Evolutionary conservation across 805 yeast species (phyloP), one percentile per base, ranked within the genome.

Genomic region (Saccharomyces kudriavzevii): DNA sequence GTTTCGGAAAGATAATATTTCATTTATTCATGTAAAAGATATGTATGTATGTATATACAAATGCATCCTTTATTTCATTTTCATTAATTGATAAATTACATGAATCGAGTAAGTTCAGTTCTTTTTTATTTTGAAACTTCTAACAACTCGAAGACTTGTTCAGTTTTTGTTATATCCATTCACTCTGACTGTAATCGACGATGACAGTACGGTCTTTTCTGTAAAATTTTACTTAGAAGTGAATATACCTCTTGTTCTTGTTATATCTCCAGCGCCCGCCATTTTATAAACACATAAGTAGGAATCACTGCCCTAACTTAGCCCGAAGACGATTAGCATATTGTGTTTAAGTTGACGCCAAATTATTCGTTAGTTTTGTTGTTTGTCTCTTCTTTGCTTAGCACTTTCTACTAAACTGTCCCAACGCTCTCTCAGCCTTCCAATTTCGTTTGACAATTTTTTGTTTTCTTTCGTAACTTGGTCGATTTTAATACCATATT

Each of bases 371-470:
- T 47, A 49, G 30, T 52, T 51, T 27, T 50, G 59, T 45, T 60
- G 62, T 26, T 57, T 58, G 54, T 54, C 54, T 64, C 78, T 60
- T 76, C 74, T 57, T 79, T 74, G 81, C 53, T 82, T 73, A 1
- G 89, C 89, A 58, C 82, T 80, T 61, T 83, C 84, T 22, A 83
- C 84, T 28, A 84, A 67, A 24, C 77, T 80, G 59, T 84, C 82
- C 89, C 89, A 85, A 40, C 87, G 67, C 54, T 79, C 79, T 56
- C 79, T 81, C 51, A 83, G 65, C 53, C 78, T 77, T 2, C 73
- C 71, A 4, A 74, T 76, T 58, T 84, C 83, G 48, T 72, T 72
- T 49, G 78, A 78, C 52, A 82, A 66, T 48, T 77, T 77, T 48
- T 67, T 70, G 56, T 74, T 76, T 48, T 76, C 80, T 49, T 69